Conservation (phyloP, 1,284 basidiomycete species). For the Phaffia rhodozyma region DNA sequence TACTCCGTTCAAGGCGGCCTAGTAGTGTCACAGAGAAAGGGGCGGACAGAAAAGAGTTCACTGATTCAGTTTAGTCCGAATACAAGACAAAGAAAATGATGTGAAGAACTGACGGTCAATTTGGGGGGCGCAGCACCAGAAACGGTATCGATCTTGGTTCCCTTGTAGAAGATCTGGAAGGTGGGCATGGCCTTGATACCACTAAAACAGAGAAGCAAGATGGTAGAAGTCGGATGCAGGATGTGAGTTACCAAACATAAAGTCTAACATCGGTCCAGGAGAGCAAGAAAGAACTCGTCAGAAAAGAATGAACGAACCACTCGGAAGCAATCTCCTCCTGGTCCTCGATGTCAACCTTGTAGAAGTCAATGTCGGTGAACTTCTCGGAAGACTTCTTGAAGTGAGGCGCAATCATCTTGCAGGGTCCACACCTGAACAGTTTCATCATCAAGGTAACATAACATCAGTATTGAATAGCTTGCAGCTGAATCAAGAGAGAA, state of each 20-base stretch:
- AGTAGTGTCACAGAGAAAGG: background rate
- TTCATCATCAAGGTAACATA: conserved; percentile 50
- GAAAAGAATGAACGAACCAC: background rate
- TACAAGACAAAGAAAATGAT: background rate
- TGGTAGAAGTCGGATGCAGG: background rate
- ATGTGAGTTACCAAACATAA: background rate
- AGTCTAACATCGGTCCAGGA: background rate
- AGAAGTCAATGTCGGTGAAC: conserved; percentile 49
- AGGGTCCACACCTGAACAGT: conserved; percentile 36
- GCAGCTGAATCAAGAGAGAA: background rate
- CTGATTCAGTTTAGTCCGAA: background rate
- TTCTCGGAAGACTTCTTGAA: conserved; percentile 53
- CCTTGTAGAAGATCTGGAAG: conserved; percentile 59
- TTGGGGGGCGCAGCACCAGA: conserved; percentile 50
- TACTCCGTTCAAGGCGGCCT: conserved; percentile 11
- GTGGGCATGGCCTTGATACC: conserved; percentile 72
- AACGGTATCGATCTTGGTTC: conserved; percentile 48
- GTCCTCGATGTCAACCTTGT: conserved; percentile 71
- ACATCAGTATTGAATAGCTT: background rate
- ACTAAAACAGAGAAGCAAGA: conserved; percentile 23
- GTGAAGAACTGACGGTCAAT: conserved; percentile 36
- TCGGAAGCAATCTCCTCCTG: conserved; percentile 19
- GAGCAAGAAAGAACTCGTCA: background rate
- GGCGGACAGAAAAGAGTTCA: background rate
- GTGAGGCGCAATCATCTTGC: conserved; percentile 63